Base-by-base conservation (phyloP, 352 stramenopile species). In the Phytopythium mirpurense region DNA sequence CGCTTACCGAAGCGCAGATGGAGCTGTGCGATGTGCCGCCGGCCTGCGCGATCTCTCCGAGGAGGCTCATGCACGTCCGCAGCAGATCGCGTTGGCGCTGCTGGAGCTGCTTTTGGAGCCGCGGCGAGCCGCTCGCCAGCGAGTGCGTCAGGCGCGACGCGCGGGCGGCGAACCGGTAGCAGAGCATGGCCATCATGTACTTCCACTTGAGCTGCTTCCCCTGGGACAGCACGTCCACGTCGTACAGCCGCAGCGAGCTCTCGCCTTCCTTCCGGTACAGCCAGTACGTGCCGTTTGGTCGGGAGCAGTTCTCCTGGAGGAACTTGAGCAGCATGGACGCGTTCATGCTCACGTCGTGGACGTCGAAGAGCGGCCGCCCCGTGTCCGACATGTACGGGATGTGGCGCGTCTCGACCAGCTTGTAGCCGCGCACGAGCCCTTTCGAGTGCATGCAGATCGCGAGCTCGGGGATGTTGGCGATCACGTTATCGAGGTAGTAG, bases 121-220 rank as follows among this genome's bases (percentile, higher is more conserved):
- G 60, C 0, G 81, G 80, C 0, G 72, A 72, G 21, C 84, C 78
- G 24, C 53, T 53, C 0, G 81, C 78, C 23, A 92, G 49, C 8
- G 78, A 90, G 21, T 74, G 72, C 21, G 82, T 68, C 16, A 94
- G 67, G 11, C 84, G 67, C 0, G 75, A 85, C 4, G 82, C 82
- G 10, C 84, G 74, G 24, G 78, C 77, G 19, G 84, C 84, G 51
- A 94, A 94, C 1, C 84, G 81, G 59, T 93, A 92, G 63, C 84
- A 94, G 16, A 94, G 63, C 84, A 94, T 94, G 29, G 84, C 82
- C 79, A 92, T 91, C 81, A 92, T 92, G 57, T 94, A 94, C 69
- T 94, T 94, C 84, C 84, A 94, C 67, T 94, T 94, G 44, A 90
- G 67, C 35, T 94, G 81, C 38, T 86, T 89, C 48, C 82, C 82